Evolutionary conservation across 2,329 filamentous ascomycete genomes (phyloP).

Genomic region (Fusarium pininemorale): DNA sequence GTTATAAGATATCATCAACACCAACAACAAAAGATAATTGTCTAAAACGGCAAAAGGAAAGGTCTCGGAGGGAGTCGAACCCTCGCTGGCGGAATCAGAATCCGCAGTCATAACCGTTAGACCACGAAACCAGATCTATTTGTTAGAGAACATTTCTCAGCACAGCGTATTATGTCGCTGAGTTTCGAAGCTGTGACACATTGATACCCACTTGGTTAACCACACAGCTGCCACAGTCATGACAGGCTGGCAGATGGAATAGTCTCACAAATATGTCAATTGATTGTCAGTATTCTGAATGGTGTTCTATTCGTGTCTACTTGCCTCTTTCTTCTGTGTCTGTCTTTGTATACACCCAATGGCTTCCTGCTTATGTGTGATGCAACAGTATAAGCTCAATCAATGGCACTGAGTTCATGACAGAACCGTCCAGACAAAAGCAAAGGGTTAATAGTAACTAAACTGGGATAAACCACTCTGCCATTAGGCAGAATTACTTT

Average conservation of each 20-base stretch:
- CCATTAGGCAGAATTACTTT: neutral
- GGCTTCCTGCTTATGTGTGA: neutral
- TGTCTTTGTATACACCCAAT: neutral
- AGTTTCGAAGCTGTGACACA: rapidly evolving
- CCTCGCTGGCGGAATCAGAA: constrained; percentile 44
- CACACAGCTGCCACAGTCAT: too few species aligned
- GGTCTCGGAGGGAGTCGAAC: constrained; percentile 42
- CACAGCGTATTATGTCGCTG: neutral
- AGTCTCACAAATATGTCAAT: neutral
- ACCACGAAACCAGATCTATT: neutral
- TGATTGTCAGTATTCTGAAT: neutral
- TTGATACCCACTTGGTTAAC: neutral
- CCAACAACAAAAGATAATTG: neutral
- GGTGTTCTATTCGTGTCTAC: rapidly evolving
- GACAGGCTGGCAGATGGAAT: neutral
- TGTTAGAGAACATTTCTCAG: neutral
- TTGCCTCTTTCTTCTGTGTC: neutral
- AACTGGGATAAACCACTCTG: rapidly evolving
- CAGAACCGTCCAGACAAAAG: neutral
- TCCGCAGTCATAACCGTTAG: constrained; percentile 41
- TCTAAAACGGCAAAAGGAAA: neutral
- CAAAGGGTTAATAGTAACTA: neutral
- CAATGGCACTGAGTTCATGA: neutral
- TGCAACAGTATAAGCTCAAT: neutral
- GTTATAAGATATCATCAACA: neutral